Base-by-base conservation (phyloP, 768 basidiomycete species). In the Lentinula aciculospora region DNA sequence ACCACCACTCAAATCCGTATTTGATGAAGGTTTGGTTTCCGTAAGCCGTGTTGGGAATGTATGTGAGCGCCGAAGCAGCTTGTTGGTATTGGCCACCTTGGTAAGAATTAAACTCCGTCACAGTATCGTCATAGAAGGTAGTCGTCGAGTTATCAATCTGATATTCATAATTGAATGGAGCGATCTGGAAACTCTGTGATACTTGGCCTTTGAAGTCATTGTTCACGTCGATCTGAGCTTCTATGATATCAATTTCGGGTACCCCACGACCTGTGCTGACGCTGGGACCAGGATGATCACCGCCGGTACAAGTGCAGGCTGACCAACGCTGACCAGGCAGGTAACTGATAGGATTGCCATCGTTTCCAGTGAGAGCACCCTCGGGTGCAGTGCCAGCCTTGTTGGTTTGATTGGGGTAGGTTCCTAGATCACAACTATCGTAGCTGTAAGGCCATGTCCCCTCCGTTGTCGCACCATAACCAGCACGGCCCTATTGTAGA, bases 211-310 rank as follows among this genome's bases (percentile, higher is more conserved):
- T 64, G 63, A 81, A 78, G 3, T 71, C 50, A 29, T n/a, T 53
- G 56, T 53, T 60, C 2, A 77, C 63, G 63, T 93, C 71, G 57
- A 88, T 80, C 68, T 94, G 88, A 0, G 92, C 85, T 74, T 98
- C 95, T 58, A 96, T 67, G 59, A 98, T 79, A 70, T 98, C 95
- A 63, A 98, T 93, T 75, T 98, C 96, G 1, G 96, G 95, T 1
- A 88, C 91, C 31, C 84, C 84, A 53, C 95, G 84, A 17, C 92
- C 92, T 15, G 72, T 74, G 28, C 70, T 77, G 55, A 78, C 76
- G 59, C 65, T 77, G 3, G 95, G 95, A 10, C 95, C 95, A 2
- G 95, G 95, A 67, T 98, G 95, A 63, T 92, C 91, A 28, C 83
- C 82, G 12, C 83, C 85, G 0, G 87, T 72, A 68, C 95, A 98